Evolutionary conservation across 2,329 filamentous ascomycete genomes (phyloP), one percentile per base, ranked within the genome.

Genomic region (Arthrobotrys iridis): DNA sequence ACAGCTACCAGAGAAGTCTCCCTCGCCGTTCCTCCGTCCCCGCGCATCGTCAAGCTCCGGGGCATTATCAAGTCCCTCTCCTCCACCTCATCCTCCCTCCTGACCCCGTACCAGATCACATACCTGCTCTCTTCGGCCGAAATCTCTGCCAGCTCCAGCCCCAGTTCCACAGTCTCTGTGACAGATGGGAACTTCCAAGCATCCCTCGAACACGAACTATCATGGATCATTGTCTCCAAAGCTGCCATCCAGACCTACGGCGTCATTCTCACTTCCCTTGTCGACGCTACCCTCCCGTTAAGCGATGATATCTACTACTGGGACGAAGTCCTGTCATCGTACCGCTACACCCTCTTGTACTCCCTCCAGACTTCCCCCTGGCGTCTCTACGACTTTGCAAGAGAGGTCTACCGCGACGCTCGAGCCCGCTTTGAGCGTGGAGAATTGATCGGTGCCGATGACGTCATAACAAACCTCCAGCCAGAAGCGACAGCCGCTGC

Each of bases 281-380:
- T 97, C 8, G 90, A 94, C 65, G 91, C 95, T 79, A 96, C 93
- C 8, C 89, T 94, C 8, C 90, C 90, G 0, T 83, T 99, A 15
- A 91, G 89, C 79, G 90, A 97, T 77, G 93, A 97, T 78, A 90
- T 97, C 22, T 93, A 91, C 88, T 98, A 98, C 82, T 99, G 95
- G 95, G 92, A 97, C 80, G 91, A 95, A 78, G 87, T 97, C 1
- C 83, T 97, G 28, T 88, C 88, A 7, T 96, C 92, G 0, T 90
- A 92, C 78, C 86, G 88, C 55, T 92, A 90, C 80, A 93, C 91
- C 77, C 90, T 89, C 30, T 81, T 97, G 2, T 97, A 97, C 82
- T 90, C 92, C 11, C 83, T 96, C 6, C 95, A 99, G 82, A 97
- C 90, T 0, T 92, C 90, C 0, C 95, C 95, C 0, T 79, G 90